phyloP scores from a whole-genome alignment of 768 basidiomycete species.

The Boletus rubropictus region DNA sequence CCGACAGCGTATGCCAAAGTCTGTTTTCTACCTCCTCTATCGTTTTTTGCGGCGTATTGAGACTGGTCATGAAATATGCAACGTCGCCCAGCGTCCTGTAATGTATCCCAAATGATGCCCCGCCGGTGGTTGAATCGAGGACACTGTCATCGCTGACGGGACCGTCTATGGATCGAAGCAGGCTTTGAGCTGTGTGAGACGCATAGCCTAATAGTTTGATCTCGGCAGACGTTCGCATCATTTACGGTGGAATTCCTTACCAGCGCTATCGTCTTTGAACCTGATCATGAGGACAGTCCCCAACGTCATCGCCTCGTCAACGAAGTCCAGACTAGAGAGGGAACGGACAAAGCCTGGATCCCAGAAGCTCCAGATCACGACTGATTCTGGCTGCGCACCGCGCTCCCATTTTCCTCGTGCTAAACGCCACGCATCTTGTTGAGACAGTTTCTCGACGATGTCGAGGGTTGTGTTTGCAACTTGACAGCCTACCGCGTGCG shows the following conservation, averaged over 20 bases:
- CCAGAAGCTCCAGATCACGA: conserved; percentile 83
- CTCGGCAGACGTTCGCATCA: not conserved
- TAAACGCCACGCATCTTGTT: conserved; percentile 50
- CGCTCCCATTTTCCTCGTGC: conserved; percentile 57
- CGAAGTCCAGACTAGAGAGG: conserved; percentile 48
- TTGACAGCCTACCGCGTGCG: conserved; percentile 88
- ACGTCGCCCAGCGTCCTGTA: conserved; percentile 86
- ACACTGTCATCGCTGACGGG: conserved; percentile 18
- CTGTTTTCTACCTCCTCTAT: conserved; percentile 59
- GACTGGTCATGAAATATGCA: conserved; percentile 88
- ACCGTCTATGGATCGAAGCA: conserved; percentile 50
- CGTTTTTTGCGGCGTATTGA: conserved; percentile 57
- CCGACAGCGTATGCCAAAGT: conserved; percentile 41
- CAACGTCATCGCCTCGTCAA: conserved; percentile 79
- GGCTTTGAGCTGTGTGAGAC: conserved; percentile 58
- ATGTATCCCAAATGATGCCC: conserved; percentile 65
- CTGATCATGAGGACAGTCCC: conserved; percentile 83
- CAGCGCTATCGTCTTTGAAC: conserved; percentile 49
- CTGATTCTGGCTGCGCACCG: conserved; percentile 5
- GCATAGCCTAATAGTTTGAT: conserved; percentile 39
- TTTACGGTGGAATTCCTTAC: conserved; percentile 34
- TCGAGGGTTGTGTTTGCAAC: conserved; percentile 79
- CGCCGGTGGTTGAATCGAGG: conserved; percentile 43
- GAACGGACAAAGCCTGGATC: conserved; percentile 60
- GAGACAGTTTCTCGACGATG: conserved; percentile 47